Evolutionary conservation across 1,284 basidiomycete species (phyloP), one percentile per base, ranked within the genome.

Genomic region (Anthracocystis setariae): DNA sequence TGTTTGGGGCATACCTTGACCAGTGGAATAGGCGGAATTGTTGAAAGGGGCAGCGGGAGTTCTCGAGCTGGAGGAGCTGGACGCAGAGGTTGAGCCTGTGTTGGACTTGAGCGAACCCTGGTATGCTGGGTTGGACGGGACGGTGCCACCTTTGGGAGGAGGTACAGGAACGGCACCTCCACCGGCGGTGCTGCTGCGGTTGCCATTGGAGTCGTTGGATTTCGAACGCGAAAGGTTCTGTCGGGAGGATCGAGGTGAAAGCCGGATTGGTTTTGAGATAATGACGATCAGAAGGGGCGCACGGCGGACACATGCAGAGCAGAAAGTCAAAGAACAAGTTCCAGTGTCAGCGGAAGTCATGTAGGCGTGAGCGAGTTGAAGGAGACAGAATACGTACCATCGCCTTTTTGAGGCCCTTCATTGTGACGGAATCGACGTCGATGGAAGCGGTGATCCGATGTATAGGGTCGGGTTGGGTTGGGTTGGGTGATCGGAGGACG

Each of bases 391-490:
- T n/a, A n/a, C 81, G 40, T 65, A 82, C 81, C 81, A 82, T 82
- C 5, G 81, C 81, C 66, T 82, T 82, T 65, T 82, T 82, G 43
- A 82, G 78, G 27, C 81, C 80, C 64, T 82, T 82, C 81, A 82
- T 82, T 39, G 40, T 66, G 70, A 43, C 21, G 18, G 44, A 1
- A 46, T 35, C 46, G 35, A 25, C 24, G 53, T 38, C 24, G 39
- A 32, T 15, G 32, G 49, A 33, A n/a, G 40, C 39, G 45, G 23
- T 23, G 33, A 17, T 37, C 13, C 35, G n/a, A 8, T 8, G n/a
- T 13, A 15, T 17, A n/a, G 17, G 35, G 35, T 37, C 5, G n/a
- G n/a, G 17, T 5, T 37, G 35, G n/a, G 35, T 37, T 13, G n/a
- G n/a, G 17, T 5, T 37, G 35, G n/a, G 35, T 17, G 35, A n/a